Conservation (phyloP, 176 grass and related monocot species). For the Oryza glumipatula region DNA sequence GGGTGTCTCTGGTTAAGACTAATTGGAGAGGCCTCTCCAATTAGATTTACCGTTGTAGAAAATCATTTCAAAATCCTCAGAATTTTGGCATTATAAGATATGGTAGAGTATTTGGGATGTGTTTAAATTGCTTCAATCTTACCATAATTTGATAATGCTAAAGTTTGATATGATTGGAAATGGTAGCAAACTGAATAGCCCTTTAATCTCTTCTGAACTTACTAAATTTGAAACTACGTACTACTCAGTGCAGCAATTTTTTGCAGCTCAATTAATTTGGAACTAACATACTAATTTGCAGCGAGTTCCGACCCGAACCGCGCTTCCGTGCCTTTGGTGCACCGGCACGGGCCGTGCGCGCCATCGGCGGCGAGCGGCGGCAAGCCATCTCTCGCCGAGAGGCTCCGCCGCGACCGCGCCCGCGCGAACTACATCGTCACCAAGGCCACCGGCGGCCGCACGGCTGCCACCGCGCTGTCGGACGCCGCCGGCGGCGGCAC, state of each 20-base stretch:
- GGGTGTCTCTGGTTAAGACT: no score
- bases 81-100: no score
- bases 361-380: not conserved
- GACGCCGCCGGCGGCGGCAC: not conserved
- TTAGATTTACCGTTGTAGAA: no score
- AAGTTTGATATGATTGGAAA: no score
- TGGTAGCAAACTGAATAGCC: no score
- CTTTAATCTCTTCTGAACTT: not conserved
- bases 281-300: not conserved
- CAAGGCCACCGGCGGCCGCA: not conserved
- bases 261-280: not conserved
- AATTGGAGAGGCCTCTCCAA: no score
- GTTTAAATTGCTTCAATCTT: no score
- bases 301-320: not conserved
- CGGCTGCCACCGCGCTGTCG: not conserved
- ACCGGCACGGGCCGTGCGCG: constrained; percentile 31
- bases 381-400: constrained; percentile 2
- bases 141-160: no score
- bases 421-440: not conserved
- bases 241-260: no score
- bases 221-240: not conserved
- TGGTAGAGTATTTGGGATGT: no score
- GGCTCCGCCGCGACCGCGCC: not conserved
- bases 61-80: no score
- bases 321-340: constrained; percentile 17